Evolutionary conservation across 352 stramenopile species (phyloP).

Genomic region (Aphanomyces euteiches): DNA sequence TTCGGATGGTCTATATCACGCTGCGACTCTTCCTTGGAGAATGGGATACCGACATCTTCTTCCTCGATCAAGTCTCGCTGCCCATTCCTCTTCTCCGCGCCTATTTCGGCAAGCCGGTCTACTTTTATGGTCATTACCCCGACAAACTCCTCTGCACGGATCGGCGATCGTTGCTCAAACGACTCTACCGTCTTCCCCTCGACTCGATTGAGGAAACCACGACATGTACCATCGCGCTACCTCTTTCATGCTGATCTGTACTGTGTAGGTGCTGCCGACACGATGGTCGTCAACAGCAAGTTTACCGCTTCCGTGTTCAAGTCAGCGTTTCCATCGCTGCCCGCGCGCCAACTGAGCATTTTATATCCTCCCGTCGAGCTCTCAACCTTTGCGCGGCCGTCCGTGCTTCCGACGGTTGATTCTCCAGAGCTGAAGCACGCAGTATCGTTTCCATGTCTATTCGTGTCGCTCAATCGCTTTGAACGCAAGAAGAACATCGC

Average conservation of each 20-base stretch:
- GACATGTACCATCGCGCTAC: conserved; percentile 1
- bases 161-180: conserved; percentile 63
- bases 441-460: conserved; percentile 40
- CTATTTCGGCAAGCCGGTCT: conserved; percentile 70
- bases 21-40: conserved; percentile 45
- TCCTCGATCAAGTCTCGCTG: conserved; percentile 81
- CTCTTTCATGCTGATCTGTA: neutral
- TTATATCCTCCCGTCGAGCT: conserved; percentile 94
- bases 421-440: conserved; percentile 12
- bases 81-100: conserved; percentile 67
- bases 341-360: conserved; percentile 63
- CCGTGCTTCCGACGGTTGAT: conserved; percentile 26
- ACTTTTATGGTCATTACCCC: conserved; percentile 99
- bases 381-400: conserved; percentile 45
- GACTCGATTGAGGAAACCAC: conserved; percentile 93
- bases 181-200: conserved; percentile 88
- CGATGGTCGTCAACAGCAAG: conserved; percentile 96
- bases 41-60: conserved; percentile 63
- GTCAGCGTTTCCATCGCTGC: conserved; percentile 81
- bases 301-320: conserved; percentile 92
- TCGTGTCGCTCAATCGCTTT: conserved; percentile 98
- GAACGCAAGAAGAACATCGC: conserved; percentile 98
- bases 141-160: conserved; percentile 92
- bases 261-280: conserved; percentile 38
- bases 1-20: conserved; percentile 93